A percentile compares a stretch with the other conserved stretches of the same genome.
Evolutionary conservation across 345 rosid species (phyloP).

Genomic region (Mangifera indica): DNA sequence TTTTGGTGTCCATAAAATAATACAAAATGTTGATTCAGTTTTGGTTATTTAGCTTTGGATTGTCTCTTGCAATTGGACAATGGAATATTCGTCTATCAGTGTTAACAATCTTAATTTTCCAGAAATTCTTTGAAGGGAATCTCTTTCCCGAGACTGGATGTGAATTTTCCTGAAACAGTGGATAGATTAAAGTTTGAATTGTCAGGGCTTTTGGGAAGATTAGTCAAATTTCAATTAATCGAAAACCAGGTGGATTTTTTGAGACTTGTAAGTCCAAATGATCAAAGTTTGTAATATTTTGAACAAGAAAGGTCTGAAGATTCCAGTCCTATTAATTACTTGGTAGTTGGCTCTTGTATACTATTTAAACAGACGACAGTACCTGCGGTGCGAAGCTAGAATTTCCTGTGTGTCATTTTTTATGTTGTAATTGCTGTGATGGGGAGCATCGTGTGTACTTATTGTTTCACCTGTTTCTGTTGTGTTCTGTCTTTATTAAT

Average conservation of each 20-base stretch:
- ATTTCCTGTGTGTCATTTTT: constrained; percentile 10
- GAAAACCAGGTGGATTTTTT: constrained; percentile 13
- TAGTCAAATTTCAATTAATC: constrained; percentile 13
- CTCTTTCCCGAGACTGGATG: constrained; percentile 12
- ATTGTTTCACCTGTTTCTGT: neutral
- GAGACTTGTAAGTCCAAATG: constrained; percentile 3
- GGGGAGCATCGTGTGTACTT: constrained; percentile 8
- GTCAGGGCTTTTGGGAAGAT: constrained; percentile 6
- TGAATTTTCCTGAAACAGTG: neutral
- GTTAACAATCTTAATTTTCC: neutral
- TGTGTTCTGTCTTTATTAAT: neutral
- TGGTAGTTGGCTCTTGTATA: neutral
- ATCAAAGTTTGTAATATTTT: constrained; percentile 8
- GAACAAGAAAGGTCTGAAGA: too few species aligned
- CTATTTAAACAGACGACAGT: constrained; percentile 11
- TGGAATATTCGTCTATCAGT: neutral
- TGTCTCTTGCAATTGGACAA: neutral
- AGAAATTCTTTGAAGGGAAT: constrained; percentile 17
- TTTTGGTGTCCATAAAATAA: neutral
- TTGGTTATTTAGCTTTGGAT: too few species aligned
- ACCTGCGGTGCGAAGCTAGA: neutral
- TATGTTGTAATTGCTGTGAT: neutral
- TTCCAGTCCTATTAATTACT: neutral
- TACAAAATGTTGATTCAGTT: neutral
- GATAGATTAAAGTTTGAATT: neutral